Evolutionary conservation across 257 asterid species (phyloP), one percentile per base, ranked within the genome.

Genomic region (Solanum phureja): DNA sequence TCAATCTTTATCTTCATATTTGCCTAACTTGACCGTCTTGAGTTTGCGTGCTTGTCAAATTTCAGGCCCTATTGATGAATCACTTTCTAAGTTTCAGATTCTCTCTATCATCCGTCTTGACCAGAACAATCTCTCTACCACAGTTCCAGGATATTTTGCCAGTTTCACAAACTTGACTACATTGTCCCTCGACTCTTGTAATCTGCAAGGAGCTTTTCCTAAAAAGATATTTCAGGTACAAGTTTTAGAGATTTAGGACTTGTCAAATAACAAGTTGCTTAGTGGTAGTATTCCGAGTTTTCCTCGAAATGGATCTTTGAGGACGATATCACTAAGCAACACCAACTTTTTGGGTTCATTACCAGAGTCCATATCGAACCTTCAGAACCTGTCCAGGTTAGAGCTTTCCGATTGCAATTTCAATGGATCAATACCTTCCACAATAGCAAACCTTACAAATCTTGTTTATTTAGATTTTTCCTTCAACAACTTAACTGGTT

Each of bases 21-120:
- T 90, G 42, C 95, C 92, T 7, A 52, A 91, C 52, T 87, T 95
- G 86, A 88, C 12, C 5, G 75, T 29, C 10, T 88, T 95, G 94
- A 95, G 97, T 77, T 69, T 95, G 91, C 79, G 88, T 19, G 8
- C 21, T 3, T 93, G 97, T 84, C 68, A 40, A n/a, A 87, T 95
- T n/a, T 82, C 90, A 19, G 96, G 96, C 21, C 92, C 91, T 31
- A 16, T 71, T 31, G n/a, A 71, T 71, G 24, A 71, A 3, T 31
- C 77, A 71, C n/a, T 71, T 71, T 49, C 87, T n/a, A 23, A 64
- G 49, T 91, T 95, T n/a, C 88, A 2, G 1, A 60, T 86, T n/a
- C 94, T 95, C 29, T 92, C 94, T 1, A 86, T 88, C 37, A 86
- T 95, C 73, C 49, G 8, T 19, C 9, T 73, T 73, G 81, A 73